phyloP scores from a whole-genome alignment of 164 flowering plant species.

The Brasenia schreberi region DNA sequence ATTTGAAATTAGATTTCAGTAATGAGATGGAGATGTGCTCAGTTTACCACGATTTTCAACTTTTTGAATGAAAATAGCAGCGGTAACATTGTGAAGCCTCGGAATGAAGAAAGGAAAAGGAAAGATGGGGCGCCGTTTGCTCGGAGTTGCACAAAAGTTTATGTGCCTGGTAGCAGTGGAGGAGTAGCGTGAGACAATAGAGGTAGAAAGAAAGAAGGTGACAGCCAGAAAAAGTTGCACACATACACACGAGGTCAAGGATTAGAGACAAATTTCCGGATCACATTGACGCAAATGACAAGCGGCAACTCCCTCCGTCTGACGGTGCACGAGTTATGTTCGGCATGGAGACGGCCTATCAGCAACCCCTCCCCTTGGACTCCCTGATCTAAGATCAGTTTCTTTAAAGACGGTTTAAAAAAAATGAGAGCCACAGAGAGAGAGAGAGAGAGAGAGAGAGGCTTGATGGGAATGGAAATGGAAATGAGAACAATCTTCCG shows the following conservation, averaged over 20 bases:
- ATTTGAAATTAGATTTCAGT: background rate
- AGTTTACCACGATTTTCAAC: background rate
- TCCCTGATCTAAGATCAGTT: background rate
- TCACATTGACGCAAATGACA: background rate
- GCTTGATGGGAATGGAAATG: slow-evolving; percentile 2
- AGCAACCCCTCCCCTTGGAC: background rate
- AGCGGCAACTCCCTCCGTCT: background rate
- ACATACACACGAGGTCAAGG: background rate
- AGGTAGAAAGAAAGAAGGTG: background rate
- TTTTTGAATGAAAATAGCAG: background rate
- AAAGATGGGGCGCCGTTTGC: background rate
- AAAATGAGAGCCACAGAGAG: background rate
- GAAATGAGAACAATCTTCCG: background rate
- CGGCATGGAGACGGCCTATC: background rate
- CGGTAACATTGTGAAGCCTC: background rate
- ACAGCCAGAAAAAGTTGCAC: background rate
- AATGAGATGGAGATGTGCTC: background rate
- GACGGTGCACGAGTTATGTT: background rate
- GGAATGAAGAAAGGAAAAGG: background rate
- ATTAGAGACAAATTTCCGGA: background rate
- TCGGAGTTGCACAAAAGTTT: background rate
- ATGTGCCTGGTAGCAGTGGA: background rate
- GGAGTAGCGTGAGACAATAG: background rate
- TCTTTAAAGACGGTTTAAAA: background rate
- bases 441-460: slow-evolving; percentile 7